Evolutionary conservation across 2,329 filamentous ascomycete species (phyloP), one percentile per base, ranked within the genome.

Genomic region (Penicillium frequentans): DNA sequence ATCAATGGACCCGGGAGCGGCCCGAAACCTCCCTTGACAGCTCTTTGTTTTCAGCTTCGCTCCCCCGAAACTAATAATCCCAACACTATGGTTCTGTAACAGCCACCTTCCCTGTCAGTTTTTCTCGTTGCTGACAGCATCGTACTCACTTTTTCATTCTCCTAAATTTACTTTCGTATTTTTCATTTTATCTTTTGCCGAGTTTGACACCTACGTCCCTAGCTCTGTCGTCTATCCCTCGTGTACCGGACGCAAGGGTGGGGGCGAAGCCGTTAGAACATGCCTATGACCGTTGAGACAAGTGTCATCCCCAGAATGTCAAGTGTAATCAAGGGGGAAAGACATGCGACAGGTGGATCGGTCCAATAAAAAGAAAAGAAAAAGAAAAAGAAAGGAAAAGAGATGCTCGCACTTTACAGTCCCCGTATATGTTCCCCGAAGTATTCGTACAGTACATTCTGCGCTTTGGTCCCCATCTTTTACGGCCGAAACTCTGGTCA

Each of bases 21-120:
- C 50, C 64, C 64, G 64, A 67, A 61, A 64, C 62, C 51, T 64
- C 61, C 61, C 39, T 37, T 64, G 59, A 60, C 61, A 61, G 52
- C 54, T 58, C 54, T 63, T 59, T 64, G 54, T 56, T 53, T 21
- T 24, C 44, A 48, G 53, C 49, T 51, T 21, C 29, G 52, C 35
- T n/a, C 13, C 35, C 26, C 31, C 26, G 19, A 47, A 11, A 27
- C 27, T 47, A 42, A 55, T 26, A 49, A 19, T 52, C 48, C 60
- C 58, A 54, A 23, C 10, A 8, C 14, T 9, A 19, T 54, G 56
- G 60, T 48, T 55, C 51, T 54, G 49, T 27, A 14, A 37, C 33
- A 56, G 57, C 59, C 55, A 54, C 55, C 29, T 8, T n/a, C 35
- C 35, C n/a, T 19, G 35, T 39, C 14, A 6, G 35, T n/a, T 37